Percentiles rank a stretch among this genome's conserved stretches.
phyloP scores from a whole-genome alignment of 495 filamentous ascomycete genomes.

The Penicillium angulare region DNA sequence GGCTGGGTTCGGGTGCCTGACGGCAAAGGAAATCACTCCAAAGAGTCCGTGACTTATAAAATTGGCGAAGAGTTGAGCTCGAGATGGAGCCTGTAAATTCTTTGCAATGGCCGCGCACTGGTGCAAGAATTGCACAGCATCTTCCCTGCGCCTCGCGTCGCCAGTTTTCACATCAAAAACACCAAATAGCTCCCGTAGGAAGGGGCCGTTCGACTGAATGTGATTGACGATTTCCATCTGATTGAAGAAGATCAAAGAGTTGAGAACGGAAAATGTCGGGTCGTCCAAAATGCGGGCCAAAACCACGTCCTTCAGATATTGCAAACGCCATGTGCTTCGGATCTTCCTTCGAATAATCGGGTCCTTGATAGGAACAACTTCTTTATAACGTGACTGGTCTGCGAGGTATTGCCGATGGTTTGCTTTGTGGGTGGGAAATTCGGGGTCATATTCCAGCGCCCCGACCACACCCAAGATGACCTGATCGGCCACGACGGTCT shows the following conservation, averaged over 20 bases:
- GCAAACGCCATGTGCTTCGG: slow-evolving; percentile 89
- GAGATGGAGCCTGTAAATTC: slow-evolving; percentile 78
- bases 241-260: slow-evolving; percentile 97
- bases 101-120: slow-evolving; percentile 95
- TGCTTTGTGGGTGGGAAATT: slow-evolving; percentile 97
- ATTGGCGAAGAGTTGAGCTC: slow-evolving; percentile 79
- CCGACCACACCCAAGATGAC: slow-evolving; percentile 91
- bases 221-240: slow-evolving; percentile 97
- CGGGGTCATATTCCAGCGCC: slow-evolving; percentile 95
- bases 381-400: slow-evolving; percentile 87
- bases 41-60: slow-evolving; percentile 88
- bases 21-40: slow-evolving; percentile 84
- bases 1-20: slow-evolving; percentile 77
- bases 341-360: slow-evolving; percentile 82
- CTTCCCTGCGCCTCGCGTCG: slow-evolving; percentile 75
- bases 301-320: slow-evolving; percentile 98
- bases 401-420: slow-evolving; percentile 94
- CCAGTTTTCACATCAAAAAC: slow-evolving; percentile 71
- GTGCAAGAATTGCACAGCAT: slow-evolving; percentile 94
- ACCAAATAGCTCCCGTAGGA: slow-evolving; percentile 84
- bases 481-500: slow-evolving; percentile 86
- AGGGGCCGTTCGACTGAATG: slow-evolving; percentile 72
- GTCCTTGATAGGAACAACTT: slow-evolving; percentile 91
- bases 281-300: slow-evolving; percentile 95
- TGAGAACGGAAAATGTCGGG: slow-evolving; percentile 95